Conservation (phyloP, 2,329 filamentous ascomycete species). For the Endothia cerciana region DNA sequence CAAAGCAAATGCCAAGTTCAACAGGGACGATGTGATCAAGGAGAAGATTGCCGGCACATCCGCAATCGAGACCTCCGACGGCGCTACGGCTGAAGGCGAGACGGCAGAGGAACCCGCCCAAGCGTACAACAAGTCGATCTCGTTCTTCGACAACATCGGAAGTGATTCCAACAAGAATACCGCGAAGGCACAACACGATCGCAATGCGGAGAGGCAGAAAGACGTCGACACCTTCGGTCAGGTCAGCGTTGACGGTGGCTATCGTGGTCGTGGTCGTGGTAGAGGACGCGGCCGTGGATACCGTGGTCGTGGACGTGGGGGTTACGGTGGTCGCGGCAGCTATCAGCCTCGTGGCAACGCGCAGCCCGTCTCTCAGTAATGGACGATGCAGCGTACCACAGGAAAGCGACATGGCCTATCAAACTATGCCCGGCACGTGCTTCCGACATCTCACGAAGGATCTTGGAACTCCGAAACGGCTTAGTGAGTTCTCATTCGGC, state of each 20-base stretch:
- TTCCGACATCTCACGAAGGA: neutral
- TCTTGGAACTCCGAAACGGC: neutral
- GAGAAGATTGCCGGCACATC: constrained; percentile 82
- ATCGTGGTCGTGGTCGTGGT: constrained; percentile 76
- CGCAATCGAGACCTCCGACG: constrained; percentile 54
- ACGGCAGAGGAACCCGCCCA: constrained; percentile 35
- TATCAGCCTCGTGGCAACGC: constrained; percentile 25
- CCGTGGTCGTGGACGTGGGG: constrained; percentile 42
- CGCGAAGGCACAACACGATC: constrained; percentile 79
- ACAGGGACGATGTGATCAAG: constrained; percentile 83
- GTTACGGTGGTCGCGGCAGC: constrained; percentile 35
- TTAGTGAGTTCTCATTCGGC: neutral
- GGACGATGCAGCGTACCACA: neutral
- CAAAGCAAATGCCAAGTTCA: constrained; percentile 84
- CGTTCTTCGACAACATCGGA: constrained; percentile 98
- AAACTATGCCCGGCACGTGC: neutral
- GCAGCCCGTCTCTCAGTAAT: constrained; percentile 19
- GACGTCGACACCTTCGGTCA: constrained; percentile 77
- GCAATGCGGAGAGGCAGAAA: constrained; percentile 74
- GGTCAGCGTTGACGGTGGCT: constrained; percentile 85
- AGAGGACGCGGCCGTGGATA: constrained; percentile 50
- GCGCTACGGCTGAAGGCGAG: constrained; percentile 30
- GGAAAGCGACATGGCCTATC: neutral
- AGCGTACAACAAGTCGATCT: constrained; percentile 84
- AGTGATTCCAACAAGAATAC: constrained; percentile 82